Percentiles rank a stretch among this genome's conserved stretches.
Evolutionary conservation across 2,329 filamentous ascomycete species (phyloP).

Genomic region (Hypocreales sp.): DNA sequence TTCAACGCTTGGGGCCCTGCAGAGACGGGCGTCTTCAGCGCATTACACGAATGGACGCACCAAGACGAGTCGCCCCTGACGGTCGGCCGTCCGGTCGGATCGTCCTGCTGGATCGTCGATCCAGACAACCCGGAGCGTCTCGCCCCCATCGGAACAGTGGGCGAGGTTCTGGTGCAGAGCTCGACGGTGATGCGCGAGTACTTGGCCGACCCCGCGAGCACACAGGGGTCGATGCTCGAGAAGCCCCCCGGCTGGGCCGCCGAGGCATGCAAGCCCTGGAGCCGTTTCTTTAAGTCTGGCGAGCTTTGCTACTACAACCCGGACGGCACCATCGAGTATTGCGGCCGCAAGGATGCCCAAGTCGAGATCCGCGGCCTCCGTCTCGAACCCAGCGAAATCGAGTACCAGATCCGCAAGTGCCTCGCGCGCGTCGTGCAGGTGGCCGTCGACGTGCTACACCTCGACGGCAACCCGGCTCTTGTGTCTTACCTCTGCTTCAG

Average conservation of each 20-base stretch:
- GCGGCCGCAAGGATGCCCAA: slow-evolving; percentile 1
- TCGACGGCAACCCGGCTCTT: not conserved
- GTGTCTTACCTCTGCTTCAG: not conserved
- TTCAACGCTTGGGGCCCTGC: slow-evolving; percentile 6
- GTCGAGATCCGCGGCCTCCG: slow-evolving; percentile 8
- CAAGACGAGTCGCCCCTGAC: not conserved
- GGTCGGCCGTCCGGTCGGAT: slow-evolving; percentile 1
- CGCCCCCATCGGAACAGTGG: slow-evolving; percentile 2
- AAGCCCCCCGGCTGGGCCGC: not conserved
- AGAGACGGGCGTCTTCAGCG: slow-evolving; percentile 2
- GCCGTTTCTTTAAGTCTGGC: slow-evolving; percentile 6
- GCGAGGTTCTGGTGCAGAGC: slow-evolving; percentile 5
- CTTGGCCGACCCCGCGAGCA: not conserved
- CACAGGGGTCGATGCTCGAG: not conserved
- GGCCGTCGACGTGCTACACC: not conserved
- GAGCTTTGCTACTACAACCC: slow-evolving; percentile 6
- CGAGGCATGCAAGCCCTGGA: not conserved
- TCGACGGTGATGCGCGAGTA: slow-evolving; percentile 3
- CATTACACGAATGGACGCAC: slow-evolving; percentile 1
- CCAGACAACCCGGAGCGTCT: not conserved
- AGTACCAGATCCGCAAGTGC: slow-evolving; percentile 2
- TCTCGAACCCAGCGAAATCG: slow-evolving; percentile 6
- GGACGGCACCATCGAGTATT: slow-evolving; percentile 5
- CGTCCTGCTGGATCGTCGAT: slow-evolving; percentile 2
- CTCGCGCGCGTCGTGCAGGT: not conserved